These are phyloP conservation scores for Suhomyces bokatorum DNA, from an alignment of 1,139 yeast species.

Conservation along the genomic window DNA sequence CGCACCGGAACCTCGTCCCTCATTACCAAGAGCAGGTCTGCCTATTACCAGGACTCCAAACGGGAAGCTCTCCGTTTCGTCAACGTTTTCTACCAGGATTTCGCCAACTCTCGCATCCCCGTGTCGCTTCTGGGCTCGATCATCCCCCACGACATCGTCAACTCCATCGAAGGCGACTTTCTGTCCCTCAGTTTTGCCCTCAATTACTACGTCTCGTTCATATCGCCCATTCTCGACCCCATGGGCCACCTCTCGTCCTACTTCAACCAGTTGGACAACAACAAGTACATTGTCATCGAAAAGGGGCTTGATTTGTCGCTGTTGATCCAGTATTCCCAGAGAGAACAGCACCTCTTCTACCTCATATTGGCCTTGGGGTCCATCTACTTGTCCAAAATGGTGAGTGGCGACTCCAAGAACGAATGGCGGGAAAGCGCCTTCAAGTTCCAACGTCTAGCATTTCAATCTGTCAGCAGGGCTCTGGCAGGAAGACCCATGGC, in stretches of 20 bases:
- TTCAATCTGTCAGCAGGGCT: slow-evolving; percentile 7
- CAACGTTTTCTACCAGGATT: slow-evolving; percentile 20
- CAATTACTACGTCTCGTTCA: slow-evolving; percentile 27
- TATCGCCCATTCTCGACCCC: slow-evolving; percentile 33
- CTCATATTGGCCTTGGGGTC: slow-evolving; percentile 29
- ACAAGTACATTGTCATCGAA: slow-evolving; percentile 22
- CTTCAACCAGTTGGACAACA: slow-evolving; percentile 16
- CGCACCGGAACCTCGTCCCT: slow-evolving; percentile 8
- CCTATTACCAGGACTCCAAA: slow-evolving; percentile 18
- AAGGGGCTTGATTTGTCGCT: slow-evolving; percentile 26
- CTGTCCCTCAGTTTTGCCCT: slow-evolving; percentile 25
- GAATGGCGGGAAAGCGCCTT: slow-evolving; percentile 23
- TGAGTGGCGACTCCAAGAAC: slow-evolving; percentile 12
- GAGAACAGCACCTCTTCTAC: slow-evolving; percentile 26
- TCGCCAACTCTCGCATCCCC: slow-evolving; percentile 9
- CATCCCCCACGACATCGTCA: slow-evolving; percentile 26
- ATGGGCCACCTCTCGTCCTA: slow-evolving; percentile 19
- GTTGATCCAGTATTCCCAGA: slow-evolving; percentile 28
- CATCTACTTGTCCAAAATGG: slow-evolving; percentile 25
- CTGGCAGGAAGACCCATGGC: not conserved
- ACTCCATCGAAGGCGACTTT: slow-evolving; percentile 15
- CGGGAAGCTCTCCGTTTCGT: slow-evolving; percentile 22
- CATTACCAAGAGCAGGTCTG: slow-evolving; percentile 14
- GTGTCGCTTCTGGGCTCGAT: slow-evolving; percentile 16
- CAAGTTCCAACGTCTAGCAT: slow-evolving; percentile 22